Evolutionary conservation across 2,329 filamentous ascomycete genomes (phyloP).

Genomic region (Talaromyces islandicus): DNA sequence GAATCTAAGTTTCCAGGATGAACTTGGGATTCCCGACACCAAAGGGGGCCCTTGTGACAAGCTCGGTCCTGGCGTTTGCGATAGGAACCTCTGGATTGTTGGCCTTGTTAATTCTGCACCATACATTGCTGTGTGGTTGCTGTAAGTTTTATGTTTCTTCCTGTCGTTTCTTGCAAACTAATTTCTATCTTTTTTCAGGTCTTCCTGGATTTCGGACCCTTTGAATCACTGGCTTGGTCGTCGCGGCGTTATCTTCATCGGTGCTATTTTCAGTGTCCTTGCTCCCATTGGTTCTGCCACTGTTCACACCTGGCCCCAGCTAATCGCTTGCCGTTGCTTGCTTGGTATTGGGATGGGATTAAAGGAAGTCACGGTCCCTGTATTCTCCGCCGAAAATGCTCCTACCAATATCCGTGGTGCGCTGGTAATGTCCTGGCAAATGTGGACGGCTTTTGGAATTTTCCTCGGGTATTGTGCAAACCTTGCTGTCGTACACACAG

Average conservation of each 20-base stretch:
- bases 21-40: slow-evolving; percentile 39
- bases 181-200: slow-evolving; percentile 19
- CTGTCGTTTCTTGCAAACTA: not conserved
- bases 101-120: slow-evolving; percentile 56
- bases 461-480: slow-evolving; percentile 63
- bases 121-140: slow-evolving; percentile 40
- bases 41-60: slow-evolving; percentile 26
- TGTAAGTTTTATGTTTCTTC: slow-evolving; percentile 2
- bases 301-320: slow-evolving; percentile 53
- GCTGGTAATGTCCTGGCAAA: slow-evolving; percentile 51
- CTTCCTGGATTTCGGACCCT: slow-evolving; percentile 63
- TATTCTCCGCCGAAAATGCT: slow-evolving; percentile 53
- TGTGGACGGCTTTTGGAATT: slow-evolving; percentile 57
- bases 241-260: slow-evolving; percentile 59
- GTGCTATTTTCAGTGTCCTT: slow-evolving; percentile 59
- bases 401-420: slow-evolving; percentile 51
- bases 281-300: slow-evolving; percentile 61
- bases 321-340: slow-evolving; percentile 52
- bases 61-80: slow-evolving; percentile 16
- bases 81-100: slow-evolving; percentile 52
- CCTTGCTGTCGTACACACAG: slow-evolving; percentile 55
- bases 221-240: slow-evolving; percentile 56
- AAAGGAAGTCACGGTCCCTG: slow-evolving; percentile 51
- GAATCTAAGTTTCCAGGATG: slow-evolving; percentile 45
- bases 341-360: slow-evolving; percentile 58